phyloP scores from a whole-genome alignment of 345 rosid genomes.

The Lepidium africanum region DNA sequence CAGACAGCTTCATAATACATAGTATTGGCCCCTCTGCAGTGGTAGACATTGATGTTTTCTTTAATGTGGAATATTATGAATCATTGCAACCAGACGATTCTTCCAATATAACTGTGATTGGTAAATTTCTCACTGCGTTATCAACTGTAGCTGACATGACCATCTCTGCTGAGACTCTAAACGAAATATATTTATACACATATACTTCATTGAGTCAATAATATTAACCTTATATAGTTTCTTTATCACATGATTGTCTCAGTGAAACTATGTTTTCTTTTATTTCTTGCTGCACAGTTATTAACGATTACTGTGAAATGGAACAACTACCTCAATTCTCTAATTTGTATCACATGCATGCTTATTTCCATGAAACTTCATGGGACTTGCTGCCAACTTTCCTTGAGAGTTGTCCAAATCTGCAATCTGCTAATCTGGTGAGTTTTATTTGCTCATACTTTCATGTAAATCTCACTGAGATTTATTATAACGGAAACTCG shows the following conservation, averaged over 20 bases:
- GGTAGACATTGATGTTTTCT: slow-evolving; percentile 14
- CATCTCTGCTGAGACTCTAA: not conserved
- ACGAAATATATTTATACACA: not conserved
- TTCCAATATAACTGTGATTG: slow-evolving; percentile 2
- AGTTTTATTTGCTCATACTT: not conserved
- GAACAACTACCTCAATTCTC: slow-evolving; percentile 5
- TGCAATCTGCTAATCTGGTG: not conserved
- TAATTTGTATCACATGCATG: slow-evolving; percentile 14
- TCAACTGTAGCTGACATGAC: slow-evolving; percentile 5
- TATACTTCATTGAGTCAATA: not conserved
- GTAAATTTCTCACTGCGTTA: slow-evolving; percentile 7
- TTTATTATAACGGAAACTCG: not conserved
- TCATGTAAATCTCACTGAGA: not conserved
- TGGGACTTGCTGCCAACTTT: slow-evolving; percentile 21
- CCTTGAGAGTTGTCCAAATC: slow-evolving; percentile 17
- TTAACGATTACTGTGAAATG: not conserved
- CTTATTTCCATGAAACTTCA: not conserved
- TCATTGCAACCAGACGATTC: not conserved
- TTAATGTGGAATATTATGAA: not conserved
- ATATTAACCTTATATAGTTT: not conserved
- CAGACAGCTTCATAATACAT: slow-evolving; percentile 10
- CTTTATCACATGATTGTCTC: not conserved
- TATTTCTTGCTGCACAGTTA: not conserved
- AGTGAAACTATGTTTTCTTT: not conserved
- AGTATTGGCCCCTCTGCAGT: slow-evolving; percentile 7